Evolutionary conservation across 148 eudicot species (phyloP).

Genomic region (Rhododendron henanense): DNA sequence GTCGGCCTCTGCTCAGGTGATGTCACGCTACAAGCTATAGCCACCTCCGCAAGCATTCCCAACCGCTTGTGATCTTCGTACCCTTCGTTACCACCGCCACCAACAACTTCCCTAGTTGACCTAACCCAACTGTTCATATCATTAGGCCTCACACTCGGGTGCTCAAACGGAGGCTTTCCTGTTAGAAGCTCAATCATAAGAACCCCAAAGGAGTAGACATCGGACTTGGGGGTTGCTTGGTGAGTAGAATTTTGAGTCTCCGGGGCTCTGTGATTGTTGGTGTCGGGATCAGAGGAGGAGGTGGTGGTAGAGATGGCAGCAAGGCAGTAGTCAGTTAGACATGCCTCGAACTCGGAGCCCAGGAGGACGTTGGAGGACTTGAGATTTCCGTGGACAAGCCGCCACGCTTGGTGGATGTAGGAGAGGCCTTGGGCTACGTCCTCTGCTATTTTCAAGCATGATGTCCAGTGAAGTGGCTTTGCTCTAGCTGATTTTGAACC

Average conservation of each 20-base stretch:
- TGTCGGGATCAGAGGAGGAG: background rate
- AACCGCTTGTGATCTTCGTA: background rate
- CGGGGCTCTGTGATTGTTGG: background rate
- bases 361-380: constrained; percentile 16
- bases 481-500: constrained; percentile 11
- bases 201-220: constrained; percentile 10
- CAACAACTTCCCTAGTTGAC: background rate
- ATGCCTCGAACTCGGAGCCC: constrained; percentile 12
- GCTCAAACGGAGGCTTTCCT: constrained; percentile 3
- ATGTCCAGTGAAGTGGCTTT: constrained; percentile 11
- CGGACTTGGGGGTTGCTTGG: constrained; percentile 2
- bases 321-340: constrained; percentile 10
- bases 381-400: constrained; percentile 12
- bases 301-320: background rate
- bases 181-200: constrained; percentile 4
- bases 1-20: constrained; percentile 2
- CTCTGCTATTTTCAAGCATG: constrained; percentile 7
- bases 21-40: background rate
- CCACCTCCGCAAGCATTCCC: constrained; percentile 8
- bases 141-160: background rate
- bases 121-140: constrained; percentile 9
- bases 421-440: constrained; percentile 12
- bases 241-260: background rate
- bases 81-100: background rate
- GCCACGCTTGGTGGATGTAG: constrained; percentile 13